Evolutionary conservation across 106 monocot genomes (phyloP).

Genomic region (Apostasia shenzhenica): DNA sequence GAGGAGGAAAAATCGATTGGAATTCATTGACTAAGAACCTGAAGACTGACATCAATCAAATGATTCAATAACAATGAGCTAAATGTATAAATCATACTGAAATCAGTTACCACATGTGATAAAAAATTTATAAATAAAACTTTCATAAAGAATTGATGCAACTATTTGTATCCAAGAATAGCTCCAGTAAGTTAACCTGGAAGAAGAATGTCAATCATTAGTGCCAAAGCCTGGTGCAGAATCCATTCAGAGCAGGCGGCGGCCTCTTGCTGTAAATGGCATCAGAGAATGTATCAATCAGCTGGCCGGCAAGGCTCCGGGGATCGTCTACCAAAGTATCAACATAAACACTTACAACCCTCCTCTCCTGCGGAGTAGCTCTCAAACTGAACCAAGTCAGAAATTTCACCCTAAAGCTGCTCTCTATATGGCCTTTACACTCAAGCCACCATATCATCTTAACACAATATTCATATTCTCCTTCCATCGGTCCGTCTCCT

Average conservation of each 20-base stretch:
- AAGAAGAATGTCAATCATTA: not conserved
- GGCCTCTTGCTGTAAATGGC: constrained; percentile 49
- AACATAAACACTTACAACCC: constrained; percentile 63
- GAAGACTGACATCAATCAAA: too few relatives aligned
- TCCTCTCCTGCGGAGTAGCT: constrained; percentile 73
- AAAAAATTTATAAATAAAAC: too few relatives aligned
- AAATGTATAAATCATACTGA: too few relatives aligned
- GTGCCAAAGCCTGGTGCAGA: constrained; percentile 84
- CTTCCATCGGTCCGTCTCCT: too few relatives aligned
- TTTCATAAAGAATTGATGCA: too few relatives aligned
- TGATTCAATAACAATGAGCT: too few relatives aligned
- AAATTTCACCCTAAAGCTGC: constrained; percentile 76
- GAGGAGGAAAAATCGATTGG: too few relatives aligned
- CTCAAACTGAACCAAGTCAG: constrained; percentile 88
- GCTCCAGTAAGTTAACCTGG: not conserved
- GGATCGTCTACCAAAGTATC: constrained; percentile 83
- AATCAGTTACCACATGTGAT: too few relatives aligned
- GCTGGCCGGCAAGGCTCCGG: constrained; percentile 73
- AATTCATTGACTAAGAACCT: too few relatives aligned
- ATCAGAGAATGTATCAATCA: constrained; percentile 77
- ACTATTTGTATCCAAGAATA: too few relatives aligned
- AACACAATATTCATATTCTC: constrained; percentile 57
- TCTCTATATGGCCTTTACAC: constrained; percentile 61
- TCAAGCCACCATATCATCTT: constrained; percentile 65
- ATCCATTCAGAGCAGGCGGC: constrained; percentile 37